A percentile compares a stretch with the other conserved stretches of the same genome.
These are phyloP conservation scores for Candida glucosophila DNA, from an alignment of 1,139 yeast genomes.

Conservation along the genomic window DNA sequence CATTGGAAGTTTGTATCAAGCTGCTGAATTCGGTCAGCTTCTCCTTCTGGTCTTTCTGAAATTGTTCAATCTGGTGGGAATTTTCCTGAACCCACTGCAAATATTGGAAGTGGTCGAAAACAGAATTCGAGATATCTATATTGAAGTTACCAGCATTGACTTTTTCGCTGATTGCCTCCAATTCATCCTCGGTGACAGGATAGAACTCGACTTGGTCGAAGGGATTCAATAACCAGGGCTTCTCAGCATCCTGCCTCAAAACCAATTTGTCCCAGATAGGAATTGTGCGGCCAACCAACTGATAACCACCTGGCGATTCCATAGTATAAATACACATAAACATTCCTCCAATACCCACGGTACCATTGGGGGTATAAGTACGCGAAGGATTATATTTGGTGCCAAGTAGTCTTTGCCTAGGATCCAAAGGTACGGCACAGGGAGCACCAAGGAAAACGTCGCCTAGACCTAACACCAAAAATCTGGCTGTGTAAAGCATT, in stretches of 20 bases:
- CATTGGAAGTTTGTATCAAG: conserved; percentile 75
- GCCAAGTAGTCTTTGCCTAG: conserved; percentile 87
- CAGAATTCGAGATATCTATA: conserved; percentile 66
- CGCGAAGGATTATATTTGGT: conserved; percentile 94
- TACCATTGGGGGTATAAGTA: conserved; percentile 92
- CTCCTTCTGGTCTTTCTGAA: conserved; percentile 66
- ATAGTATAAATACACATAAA: conserved; percentile 97
- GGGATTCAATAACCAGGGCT: conserved; percentile 87
- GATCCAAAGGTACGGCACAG: conserved; percentile 96
- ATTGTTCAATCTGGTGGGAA: conserved; percentile 61
- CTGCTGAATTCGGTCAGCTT: conserved; percentile 78
- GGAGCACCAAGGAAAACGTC: conserved; percentile 98
- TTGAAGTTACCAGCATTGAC: conserved; percentile 74
- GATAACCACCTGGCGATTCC: conserved; percentile 99
- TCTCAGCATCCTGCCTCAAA: conserved; percentile 58
- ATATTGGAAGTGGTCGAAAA: conserved; percentile 77
- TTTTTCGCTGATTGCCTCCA: conserved; percentile 64
- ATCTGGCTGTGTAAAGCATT: conserved; percentile 80
- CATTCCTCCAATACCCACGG: conserved; percentile 97
- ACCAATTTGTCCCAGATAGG: conserved; percentile 96
- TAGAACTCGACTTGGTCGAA: conserved; percentile 93
- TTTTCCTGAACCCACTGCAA: conserved; percentile 70
- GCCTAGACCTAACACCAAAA: conserved; percentile 89
- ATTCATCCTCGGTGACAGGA: conserved; percentile 78
- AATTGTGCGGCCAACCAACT: conserved; percentile 89